Base-by-base conservation (phyloP, 495 filamentous ascomycete species). In the Aspergillus kassunensis region DNA sequence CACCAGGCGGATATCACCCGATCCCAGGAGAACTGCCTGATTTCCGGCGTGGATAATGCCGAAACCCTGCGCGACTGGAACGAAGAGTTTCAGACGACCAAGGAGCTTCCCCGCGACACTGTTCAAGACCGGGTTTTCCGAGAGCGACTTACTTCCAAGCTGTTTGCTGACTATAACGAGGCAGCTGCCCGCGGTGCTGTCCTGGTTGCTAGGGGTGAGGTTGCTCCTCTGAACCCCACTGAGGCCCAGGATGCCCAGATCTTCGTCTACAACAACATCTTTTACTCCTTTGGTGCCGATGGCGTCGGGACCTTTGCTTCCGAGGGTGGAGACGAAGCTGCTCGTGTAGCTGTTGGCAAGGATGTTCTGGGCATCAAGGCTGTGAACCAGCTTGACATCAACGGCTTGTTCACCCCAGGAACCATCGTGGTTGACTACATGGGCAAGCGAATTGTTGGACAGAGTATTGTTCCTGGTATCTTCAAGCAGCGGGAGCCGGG, bases 221-320 rank as follows among this genome's bases (percentile, higher is more conserved):
- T 99, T 47, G 86, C 91, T 29, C 90, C 95, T n/a, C 72, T 99
- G 44, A 99, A 99, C 70, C 95, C 95, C 8, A 97, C 92, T 1
- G 95, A 99, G 69, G 83, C 75, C 43, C 80, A 76, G 40, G 91
- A 97, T 67, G 95, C 95, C 3, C 95, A 97, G 72, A 99, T 99
- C 55, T 99, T 96, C 64, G 91, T 99, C 13, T 97, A 97, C 72
- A 97, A 97, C 75, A 97, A 97, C 70, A 87, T 99, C 51, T 99
- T 99, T 76, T 97, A 92, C 76, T 97, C 93, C 3, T 97, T 96
- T 61, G 95, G 95, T 55, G 93, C 92, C 35, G 95, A 99, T 65
- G 95, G 95, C 35, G 93, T 97, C 44, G 91, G 92, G 27, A 99
- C 95, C 27, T 99, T 99, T 72, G 89, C 89, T 23, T 88, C 83